These are phyloP conservation scores for Malassezia japonica DNA, from an alignment of 1,284 basidiomycete genomes.

Conservation along the genomic window DNA sequence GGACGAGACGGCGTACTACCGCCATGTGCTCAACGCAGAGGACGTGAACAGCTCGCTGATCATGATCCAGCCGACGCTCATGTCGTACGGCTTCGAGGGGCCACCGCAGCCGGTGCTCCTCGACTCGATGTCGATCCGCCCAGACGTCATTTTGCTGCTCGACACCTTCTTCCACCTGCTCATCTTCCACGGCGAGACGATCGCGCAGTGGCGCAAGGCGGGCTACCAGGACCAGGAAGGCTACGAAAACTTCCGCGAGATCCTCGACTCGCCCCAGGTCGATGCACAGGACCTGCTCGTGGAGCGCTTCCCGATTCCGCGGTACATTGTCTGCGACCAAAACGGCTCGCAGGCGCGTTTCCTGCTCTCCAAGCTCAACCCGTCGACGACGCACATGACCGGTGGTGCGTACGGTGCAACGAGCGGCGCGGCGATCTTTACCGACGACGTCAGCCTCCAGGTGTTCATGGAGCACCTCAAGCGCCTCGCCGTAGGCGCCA, in stretches of 20 bases:
- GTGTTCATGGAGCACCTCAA: conserved; percentile 51
- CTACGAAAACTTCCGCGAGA: conserved; percentile 95
- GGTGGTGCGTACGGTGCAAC: conserved; percentile 54
- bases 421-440: conserved; percentile 75
- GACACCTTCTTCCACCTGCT: conserved; percentile 99
- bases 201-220: conserved; percentile 97
- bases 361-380: conserved; percentile 90
- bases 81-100: conserved; percentile 94
- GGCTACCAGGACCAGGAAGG: conserved; percentile 98
- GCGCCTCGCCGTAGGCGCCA: conserved; percentile 43
- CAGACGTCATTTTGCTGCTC: conserved; percentile 90
- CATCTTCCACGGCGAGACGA: conserved; percentile 96
- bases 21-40: conserved; percentile 90
- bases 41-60: conserved; percentile 99
- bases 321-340: conserved; percentile 96
- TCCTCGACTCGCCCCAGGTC: conserved; percentile 68
- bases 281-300: conserved; percentile 71
- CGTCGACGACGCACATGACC: conserved; percentile 93
- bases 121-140: conserved; percentile 94
- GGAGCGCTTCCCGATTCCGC: conserved; percentile 91
- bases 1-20: conserved; percentile 98
- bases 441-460: conserved; percentile 70
- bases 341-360: conserved; percentile 95
- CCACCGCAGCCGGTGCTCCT: conserved; percentile 83
- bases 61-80: conserved; percentile 99